A percentile compares a stretch with the other conserved stretches of the same genome.
Evolutionary conservation across 306 rosid species (phyloP).

Genomic region (Clitoria ternatea): DNA sequence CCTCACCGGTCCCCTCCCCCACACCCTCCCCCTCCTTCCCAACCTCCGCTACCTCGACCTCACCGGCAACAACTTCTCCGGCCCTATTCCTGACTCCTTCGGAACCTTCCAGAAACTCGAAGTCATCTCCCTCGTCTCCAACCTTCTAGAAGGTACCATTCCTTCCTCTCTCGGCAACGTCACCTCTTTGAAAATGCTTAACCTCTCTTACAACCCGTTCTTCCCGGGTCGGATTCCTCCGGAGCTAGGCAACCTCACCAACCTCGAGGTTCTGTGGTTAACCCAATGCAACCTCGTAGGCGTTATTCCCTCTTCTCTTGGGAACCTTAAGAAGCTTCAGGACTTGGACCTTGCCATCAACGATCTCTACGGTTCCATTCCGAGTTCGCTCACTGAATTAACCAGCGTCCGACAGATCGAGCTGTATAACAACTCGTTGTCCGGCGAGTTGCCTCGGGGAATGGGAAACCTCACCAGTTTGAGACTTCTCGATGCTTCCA

Average conservation of each 20-base stretch:
- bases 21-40: slow-evolving; percentile 39
- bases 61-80: slow-evolving; percentile 81
- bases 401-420: slow-evolving; percentile 61
- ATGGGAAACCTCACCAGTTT: slow-evolving; percentile 53
- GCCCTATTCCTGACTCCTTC: slow-evolving; percentile 51
- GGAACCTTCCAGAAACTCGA: slow-evolving; percentile 58
- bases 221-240: slow-evolving; percentile 65
- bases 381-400: slow-evolving; percentile 51
- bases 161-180: slow-evolving; percentile 63
- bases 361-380: slow-evolving; percentile 58
- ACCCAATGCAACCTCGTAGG: slow-evolving; percentile 68
- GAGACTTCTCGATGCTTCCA: slow-evolving; percentile 70
- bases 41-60: slow-evolving; percentile 63
- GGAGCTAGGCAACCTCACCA: slow-evolving; percentile 63
- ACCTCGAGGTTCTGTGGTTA: slow-evolving; percentile 72
- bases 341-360: slow-evolving; percentile 74
- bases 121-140: slow-evolving; percentile 58
- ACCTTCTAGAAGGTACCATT: slow-evolving; percentile 53
- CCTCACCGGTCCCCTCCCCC: slow-evolving; percentile 68
- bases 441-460: slow-evolving; percentile 67
- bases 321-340: slow-evolving; percentile 44
- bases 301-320: slow-evolving; percentile 60
- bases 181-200: slow-evolving; percentile 61
- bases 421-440: slow-evolving; percentile 71
- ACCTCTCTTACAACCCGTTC: slow-evolving; percentile 87